Evolutionary conservation across 2,329 filamentous ascomycete species (phyloP).

Genomic region (Sporothrix curviconia): DNA sequence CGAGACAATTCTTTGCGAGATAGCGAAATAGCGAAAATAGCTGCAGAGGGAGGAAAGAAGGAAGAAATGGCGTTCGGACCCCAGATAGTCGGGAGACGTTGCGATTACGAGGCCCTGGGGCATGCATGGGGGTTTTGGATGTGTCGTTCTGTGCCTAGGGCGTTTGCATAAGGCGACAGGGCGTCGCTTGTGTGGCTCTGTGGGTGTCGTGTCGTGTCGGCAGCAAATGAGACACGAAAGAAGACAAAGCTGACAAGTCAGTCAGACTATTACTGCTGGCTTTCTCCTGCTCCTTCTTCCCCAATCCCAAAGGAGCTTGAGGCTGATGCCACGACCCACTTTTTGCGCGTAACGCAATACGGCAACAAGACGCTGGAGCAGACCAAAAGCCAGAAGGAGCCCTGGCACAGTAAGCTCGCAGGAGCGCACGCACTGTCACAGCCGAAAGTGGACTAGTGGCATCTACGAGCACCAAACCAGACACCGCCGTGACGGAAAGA

Average conservation of each 20-base stretch:
- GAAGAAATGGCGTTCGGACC: background rate
- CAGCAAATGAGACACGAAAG: too few species aligned
- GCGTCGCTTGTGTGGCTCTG: background rate
- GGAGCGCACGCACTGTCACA: background rate
- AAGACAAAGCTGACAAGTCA: too few species aligned
- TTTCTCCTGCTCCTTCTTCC: too few species aligned
- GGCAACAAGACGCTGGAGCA: too few species aligned
- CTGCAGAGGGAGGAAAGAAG: background rate
- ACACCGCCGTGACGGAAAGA: too few species aligned
- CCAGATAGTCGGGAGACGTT: constrained; percentile 11
- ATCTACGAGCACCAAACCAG: too few species aligned
- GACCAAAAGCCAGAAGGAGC: background rate
- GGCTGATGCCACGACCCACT: too few species aligned
- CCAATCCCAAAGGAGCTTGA: too few species aligned
- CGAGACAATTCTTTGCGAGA: background rate
- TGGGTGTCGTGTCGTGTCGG: background rate
- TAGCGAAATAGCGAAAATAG: too few species aligned
- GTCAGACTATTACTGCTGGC: too few species aligned
- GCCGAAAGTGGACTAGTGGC: background rate
- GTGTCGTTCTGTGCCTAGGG: background rate
- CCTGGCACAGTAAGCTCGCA: background rate
- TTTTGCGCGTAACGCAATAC: too few species aligned
- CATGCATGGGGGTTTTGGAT: background rate
- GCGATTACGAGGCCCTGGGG: constrained; percentile 9
- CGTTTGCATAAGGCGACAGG: too few species aligned